Evolutionary conservation across 2,329 filamentous ascomycete genomes (phyloP).

Genomic region (Purpureocillium lavendulum): DNA sequence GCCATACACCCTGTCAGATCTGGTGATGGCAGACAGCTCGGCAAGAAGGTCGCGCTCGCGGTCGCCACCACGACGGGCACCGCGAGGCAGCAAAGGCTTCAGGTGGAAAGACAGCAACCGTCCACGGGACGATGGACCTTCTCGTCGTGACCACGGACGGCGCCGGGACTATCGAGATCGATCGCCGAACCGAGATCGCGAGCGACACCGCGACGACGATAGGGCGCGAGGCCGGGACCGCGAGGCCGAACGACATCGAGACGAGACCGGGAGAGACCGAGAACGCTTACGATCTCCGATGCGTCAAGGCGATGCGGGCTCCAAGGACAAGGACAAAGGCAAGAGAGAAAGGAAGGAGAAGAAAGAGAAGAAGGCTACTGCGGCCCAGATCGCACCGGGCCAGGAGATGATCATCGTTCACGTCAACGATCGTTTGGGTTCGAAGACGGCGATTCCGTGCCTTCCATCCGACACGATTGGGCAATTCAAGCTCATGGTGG

Average conservation of each 20-base stretch:
- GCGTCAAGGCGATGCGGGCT: slow-evolving; percentile 16
- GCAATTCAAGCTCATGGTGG: slow-evolving; percentile 86
- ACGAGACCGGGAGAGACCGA: slow-evolving; percentile 16
- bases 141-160: slow-evolving; percentile 22
- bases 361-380: slow-evolving; percentile 18
- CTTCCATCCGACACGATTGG: slow-evolving; percentile 75
- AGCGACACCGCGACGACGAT: slow-evolving; percentile 19
- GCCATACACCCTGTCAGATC: no score
- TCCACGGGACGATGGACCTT: slow-evolving; percentile 32
- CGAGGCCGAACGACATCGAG: slow-evolving; percentile 18
- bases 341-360: slow-evolving; percentile 30
- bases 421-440: slow-evolving; percentile 90
- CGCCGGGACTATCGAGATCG: slow-evolving; percentile 38
- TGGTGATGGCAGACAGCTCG: slow-evolving; percentile 14
- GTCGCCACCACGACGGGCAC: slow-evolving; percentile 15
- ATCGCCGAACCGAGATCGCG: slow-evolving; percentile 19
- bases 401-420: slow-evolving; percentile 92
- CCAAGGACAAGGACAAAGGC: slow-evolving; percentile 21
- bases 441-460: slow-evolving; percentile 90
- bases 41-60: slow-evolving; percentile 15
- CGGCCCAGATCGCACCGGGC: slow-evolving; percentile 21
- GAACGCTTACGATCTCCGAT: slow-evolving; percentile 11
- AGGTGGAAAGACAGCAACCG: slow-evolving; percentile 51
- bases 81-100: slow-evolving; percentile 31
- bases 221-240: slow-evolving; percentile 26